These are phyloP conservation scores for Bathelium albidoporum DNA, from an alignment of 495 filamentous ascomycete species.

Conservation along the genomic window DNA sequence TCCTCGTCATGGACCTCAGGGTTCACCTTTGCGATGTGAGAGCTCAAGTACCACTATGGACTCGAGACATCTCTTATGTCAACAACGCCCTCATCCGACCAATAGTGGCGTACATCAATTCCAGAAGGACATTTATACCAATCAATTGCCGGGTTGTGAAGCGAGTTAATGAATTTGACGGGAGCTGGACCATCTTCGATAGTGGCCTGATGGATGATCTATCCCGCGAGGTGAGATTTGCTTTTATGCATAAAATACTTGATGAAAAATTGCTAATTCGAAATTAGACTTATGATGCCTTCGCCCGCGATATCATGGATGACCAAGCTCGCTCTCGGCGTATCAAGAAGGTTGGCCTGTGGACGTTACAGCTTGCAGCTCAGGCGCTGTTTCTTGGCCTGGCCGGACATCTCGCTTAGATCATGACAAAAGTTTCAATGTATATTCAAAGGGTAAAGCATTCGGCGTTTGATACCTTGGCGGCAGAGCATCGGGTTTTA, in stretches of 20 bases:
- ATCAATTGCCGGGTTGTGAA: slow-evolving; percentile 92
- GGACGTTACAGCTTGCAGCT: slow-evolving; percentile 81
- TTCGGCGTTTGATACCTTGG: neutral
- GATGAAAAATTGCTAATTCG: neutral
- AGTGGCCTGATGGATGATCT: slow-evolving; percentile 91
- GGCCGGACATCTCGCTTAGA: slow-evolving; percentile 68
- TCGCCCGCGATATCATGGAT: slow-evolving; percentile 79
- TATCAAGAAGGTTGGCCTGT: slow-evolving; percentile 92
- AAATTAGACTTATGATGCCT: slow-evolving; percentile 66
- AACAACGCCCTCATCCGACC: slow-evolving; percentile 91
- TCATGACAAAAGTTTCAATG: neutral
- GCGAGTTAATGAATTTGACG: slow-evolving; percentile 76
- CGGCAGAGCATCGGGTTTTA: neutral
- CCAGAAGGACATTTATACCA: slow-evolving; percentile 83
- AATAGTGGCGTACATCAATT: slow-evolving; percentile 99
- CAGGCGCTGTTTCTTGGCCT: slow-evolving; percentile 95
- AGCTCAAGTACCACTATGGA: slow-evolving; percentile 86
- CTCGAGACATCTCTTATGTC: slow-evolving; percentile 79
- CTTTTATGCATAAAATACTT: slow-evolving; percentile 18
- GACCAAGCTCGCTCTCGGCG: slow-evolving; percentile 72
- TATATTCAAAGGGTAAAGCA: neutral
- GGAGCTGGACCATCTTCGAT: slow-evolving; percentile 90
- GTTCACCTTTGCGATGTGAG: slow-evolving; percentile 87
- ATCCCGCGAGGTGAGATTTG: slow-evolving; percentile 60
- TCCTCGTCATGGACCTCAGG: slow-evolving; percentile 79